A percentile compares a stretch with the other conserved stretches of the same genome.
Conservation (phyloP, 768 basidiomycete genomes). For the Rhizopogon sp. region DNA sequence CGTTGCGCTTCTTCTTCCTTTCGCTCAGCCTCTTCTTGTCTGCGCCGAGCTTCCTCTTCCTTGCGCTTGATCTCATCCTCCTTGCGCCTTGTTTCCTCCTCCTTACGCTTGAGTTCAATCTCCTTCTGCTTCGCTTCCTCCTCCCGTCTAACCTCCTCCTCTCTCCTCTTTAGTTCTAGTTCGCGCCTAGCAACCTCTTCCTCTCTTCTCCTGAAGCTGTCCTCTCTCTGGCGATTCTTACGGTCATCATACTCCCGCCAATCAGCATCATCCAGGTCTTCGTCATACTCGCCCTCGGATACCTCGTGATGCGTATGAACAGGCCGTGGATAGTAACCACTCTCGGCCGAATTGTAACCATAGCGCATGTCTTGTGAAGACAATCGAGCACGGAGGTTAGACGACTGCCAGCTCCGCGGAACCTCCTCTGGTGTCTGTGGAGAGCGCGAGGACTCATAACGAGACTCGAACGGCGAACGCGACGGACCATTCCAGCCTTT, state of each 20-base stretch:
- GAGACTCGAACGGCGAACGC: conserved; percentile 23
- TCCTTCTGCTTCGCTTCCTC: conserved; percentile 15
- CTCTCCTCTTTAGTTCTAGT: conserved; percentile 28
- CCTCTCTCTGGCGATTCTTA: conserved; percentile 27
- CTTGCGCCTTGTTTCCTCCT: conserved; percentile 25
- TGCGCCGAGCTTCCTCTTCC: conserved; percentile 23
- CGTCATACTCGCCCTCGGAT: conserved; percentile 25
- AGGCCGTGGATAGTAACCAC: conserved; percentile 8
- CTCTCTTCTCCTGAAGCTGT: conserved; percentile 25
- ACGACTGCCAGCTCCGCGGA: conserved; percentile 26
- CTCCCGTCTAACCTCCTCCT: conserved; percentile 12
- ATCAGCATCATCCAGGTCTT: conserved; percentile 24
- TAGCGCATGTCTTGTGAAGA: conserved; percentile 28
- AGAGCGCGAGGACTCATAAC: conserved; percentile 25
- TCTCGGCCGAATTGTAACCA: conserved; percentile 16
- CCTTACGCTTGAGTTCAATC: conserved; percentile 16
- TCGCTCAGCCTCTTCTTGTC: conserved; percentile 20
- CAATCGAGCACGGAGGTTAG: conserved; percentile 18
- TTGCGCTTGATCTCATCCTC: conserved; percentile 17
- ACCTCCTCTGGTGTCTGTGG: conserved; percentile 25
- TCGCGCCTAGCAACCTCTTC: conserved; percentile 30
- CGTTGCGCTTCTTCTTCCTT: conserved; percentile 16
- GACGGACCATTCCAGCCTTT: conserved; percentile 14
- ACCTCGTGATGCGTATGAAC: conserved; percentile 26
- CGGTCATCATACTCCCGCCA: conserved; percentile 28